Evolutionary conservation across 345 rosid genomes (phyloP).

Genomic region (Syzygium aqueum): DNA sequence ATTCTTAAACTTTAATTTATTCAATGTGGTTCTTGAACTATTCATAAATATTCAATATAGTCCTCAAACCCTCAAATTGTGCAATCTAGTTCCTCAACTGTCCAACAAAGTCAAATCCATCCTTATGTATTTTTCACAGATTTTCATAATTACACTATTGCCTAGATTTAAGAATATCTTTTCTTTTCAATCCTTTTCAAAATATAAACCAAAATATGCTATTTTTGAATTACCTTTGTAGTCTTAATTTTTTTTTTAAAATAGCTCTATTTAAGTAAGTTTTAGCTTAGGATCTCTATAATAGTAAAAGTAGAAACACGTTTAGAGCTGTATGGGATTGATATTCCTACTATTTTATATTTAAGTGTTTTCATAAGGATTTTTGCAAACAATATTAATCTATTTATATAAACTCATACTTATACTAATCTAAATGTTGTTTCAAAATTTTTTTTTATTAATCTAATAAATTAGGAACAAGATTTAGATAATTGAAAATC

Average conservation of each 20-base stretch:
- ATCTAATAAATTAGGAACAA: no score
- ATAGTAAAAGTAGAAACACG: neutral
- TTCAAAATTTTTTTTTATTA: neutral
- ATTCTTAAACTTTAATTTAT: neutral
- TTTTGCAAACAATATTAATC: no score
- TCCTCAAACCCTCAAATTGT: neutral
- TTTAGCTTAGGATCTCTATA: neutral
- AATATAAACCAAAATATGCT: neutral
- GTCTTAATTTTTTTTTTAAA: neutral
- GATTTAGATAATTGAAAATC: neutral
- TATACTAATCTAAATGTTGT: neutral
- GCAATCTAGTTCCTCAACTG: neutral
- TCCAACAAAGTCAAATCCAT: neutral
- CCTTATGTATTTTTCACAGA: neutral
- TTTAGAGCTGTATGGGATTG: fast-evolving
- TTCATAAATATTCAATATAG: neutral
- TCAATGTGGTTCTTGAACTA: fast-evolving
- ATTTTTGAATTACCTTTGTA: no score
- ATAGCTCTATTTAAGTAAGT: neutral
- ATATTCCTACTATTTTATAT: neutral
- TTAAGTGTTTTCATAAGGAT: neutral
- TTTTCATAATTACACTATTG: neutral
- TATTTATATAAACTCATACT: neutral
- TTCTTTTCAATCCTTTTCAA: neutral
- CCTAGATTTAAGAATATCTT: neutral